Conservation (phyloP, 106 monocot species). For the Acorus calamus region DNA sequence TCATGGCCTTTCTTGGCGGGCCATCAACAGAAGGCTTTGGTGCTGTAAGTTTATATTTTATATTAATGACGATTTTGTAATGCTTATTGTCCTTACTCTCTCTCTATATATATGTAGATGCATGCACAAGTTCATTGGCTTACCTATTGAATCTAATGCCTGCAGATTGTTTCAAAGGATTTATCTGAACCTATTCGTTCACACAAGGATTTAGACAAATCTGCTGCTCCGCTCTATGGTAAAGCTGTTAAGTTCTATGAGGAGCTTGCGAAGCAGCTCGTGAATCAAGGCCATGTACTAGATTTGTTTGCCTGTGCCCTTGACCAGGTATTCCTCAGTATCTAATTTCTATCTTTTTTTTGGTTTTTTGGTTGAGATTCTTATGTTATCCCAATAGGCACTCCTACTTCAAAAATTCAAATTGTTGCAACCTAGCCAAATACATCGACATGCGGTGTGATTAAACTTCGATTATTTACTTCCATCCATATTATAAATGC, state of each 20-base stretch:
- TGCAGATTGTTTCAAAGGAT: slow-evolving; percentile 79
- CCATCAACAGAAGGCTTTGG: slow-evolving; percentile 87
- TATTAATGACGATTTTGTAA: too few species aligned
- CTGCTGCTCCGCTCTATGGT: slow-evolving; percentile 53
- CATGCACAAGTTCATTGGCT: not conserved
- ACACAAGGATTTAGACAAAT: slow-evolving; percentile 92
- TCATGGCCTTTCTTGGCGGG: slow-evolving; percentile 98
- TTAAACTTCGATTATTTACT: too few species aligned
- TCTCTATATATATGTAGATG: not conserved
- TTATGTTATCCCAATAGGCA: not conserved
- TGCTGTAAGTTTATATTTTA: slow-evolving; percentile 27
- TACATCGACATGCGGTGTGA: too few species aligned
- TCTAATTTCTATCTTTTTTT: not conserved
- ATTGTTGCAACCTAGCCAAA: too few species aligned
- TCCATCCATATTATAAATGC: too few species aligned
- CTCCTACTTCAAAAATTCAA: too few species aligned
- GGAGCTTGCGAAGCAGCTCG: slow-evolving; percentile 86
- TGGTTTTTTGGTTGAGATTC: not conserved
- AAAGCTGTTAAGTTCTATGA: slow-evolving; percentile 91
- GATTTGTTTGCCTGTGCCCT: slow-evolving; percentile 99
- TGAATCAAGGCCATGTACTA: slow-evolving; percentile 95
- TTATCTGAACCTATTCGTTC: slow-evolving; percentile 94
- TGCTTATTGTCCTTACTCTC: not conserved
- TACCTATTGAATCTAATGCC: not conserved
- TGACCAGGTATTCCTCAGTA: slow-evolving; percentile 55